These are phyloP conservation scores for Pholiota microspora DNA, from an alignment of 768 basidiomycete genomes.

Conservation along the genomic window DNA sequence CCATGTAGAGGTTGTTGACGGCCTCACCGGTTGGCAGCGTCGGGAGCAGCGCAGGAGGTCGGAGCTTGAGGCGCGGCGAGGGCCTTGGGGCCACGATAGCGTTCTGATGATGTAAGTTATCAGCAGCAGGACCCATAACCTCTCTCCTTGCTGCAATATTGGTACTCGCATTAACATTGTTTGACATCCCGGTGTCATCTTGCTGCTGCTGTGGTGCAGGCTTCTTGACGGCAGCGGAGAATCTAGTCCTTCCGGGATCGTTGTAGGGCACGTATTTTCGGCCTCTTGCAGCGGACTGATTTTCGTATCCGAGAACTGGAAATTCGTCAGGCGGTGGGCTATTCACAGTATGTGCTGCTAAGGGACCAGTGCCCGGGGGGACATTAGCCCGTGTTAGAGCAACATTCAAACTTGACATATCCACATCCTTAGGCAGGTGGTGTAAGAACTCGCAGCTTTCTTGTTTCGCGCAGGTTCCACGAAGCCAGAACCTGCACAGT, in stretches of 20 bases:
- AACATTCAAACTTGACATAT: conserved; percentile 65
- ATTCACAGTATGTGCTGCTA: conserved; percentile 33
- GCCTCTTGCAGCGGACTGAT: conserved; percentile 38
- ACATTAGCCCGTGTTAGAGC: conserved; percentile 69
- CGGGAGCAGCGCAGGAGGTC: conserved; percentile 79
- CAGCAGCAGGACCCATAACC: conserved; percentile 56
- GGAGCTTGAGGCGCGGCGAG: conserved; percentile 83
- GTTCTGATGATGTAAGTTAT: conserved; percentile 60
- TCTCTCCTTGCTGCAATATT: conserved; percentile 52
- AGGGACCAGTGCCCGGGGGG: conserved; percentile 43
- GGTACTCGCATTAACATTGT: conserved; percentile 26
- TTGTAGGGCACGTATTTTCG: conserved; percentile 47
- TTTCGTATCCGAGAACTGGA: conserved; percentile 59
- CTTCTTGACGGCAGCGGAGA: conserved; percentile 89
- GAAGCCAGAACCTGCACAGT: conserved; percentile 94
- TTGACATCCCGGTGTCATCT: conserved; percentile 6
- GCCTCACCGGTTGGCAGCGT: conserved; percentile 85
- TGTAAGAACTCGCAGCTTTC: conserved; percentile 97
- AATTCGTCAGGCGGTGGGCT: conserved; percentile 57
- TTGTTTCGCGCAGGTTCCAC: conserved; percentile 96
- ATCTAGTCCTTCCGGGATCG: conserved; percentile 88
- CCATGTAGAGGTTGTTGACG: conserved; percentile 81
- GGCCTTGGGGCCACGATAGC: conserved; percentile 77
- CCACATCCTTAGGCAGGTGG: conserved; percentile 83
- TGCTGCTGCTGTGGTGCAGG: conserved; percentile 28